Evolutionary conservation across 2,329 filamentous ascomycete genomes (phyloP).

Genomic region (Colletotrichum sublineola): DNA sequence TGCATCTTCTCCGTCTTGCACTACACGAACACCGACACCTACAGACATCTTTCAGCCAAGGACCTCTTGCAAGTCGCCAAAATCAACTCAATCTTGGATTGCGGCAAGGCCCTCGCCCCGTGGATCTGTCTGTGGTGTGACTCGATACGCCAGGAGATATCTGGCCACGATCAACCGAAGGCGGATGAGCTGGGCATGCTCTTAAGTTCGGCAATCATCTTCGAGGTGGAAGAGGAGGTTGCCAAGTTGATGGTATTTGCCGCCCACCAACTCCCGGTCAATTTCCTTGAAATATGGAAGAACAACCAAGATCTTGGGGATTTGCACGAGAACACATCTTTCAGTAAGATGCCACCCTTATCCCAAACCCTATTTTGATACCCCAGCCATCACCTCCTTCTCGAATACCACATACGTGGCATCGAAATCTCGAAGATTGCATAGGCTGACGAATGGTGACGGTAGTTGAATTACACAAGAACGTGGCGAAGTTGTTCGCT

Average conservation of each 20-base stretch:
- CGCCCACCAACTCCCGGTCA: neutral
- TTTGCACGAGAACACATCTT: neutral
- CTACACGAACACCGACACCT: slow-evolving; percentile 9
- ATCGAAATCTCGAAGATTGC: neutral
- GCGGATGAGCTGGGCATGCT: neutral
- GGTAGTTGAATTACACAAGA: neutral
- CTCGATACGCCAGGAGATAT: neutral
- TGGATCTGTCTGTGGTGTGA: slow-evolving; percentile 10
- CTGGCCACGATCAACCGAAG: neutral
- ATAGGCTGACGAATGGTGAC: neutral
- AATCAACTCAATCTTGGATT: neutral
- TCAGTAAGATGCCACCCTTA: neutral
- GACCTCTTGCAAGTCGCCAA: neutral
- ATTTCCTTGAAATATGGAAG: neutral
- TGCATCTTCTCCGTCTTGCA: slow-evolving; percentile 29
- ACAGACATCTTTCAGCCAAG: neutral
- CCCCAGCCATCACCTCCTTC: too few relatives aligned
- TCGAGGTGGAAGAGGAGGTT: slow-evolving; percentile 8
- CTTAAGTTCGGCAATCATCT: slow-evolving; percentile 6
- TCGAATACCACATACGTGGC: too few relatives aligned
- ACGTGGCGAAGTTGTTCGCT: neutral
- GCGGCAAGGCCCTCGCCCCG: slow-evolving; percentile 12
- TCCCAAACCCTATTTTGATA: neutral
- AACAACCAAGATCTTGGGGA: neutral
- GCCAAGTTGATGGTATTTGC: neutral